phyloP scores from a whole-genome alignment of 352 stramenopile species.

The Phytopythium litorale region DNA sequence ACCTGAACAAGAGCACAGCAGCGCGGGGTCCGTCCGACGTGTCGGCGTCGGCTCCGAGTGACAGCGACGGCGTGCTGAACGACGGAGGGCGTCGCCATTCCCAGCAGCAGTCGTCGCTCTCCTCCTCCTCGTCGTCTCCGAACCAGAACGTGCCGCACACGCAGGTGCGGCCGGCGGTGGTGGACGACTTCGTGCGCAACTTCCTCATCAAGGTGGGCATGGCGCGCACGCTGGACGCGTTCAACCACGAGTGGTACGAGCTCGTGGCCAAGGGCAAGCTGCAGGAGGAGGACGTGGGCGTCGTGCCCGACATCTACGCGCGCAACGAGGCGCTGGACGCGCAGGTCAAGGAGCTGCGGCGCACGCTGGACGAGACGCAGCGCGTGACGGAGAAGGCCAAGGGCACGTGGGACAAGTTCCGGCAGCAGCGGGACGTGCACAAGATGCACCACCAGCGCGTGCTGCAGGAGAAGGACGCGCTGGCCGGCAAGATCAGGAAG shows the following conservation, averaged over 20 bases:
- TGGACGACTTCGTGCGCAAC: slow-evolving; percentile 95
- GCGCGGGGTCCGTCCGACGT: slow-evolving; percentile 16
- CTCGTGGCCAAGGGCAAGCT: slow-evolving; percentile 91
- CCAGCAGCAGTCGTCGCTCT: background rate
- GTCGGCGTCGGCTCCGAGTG: slow-evolving; percentile 5
- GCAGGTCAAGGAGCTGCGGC: slow-evolving; percentile 79
- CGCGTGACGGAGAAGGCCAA: slow-evolving; percentile 89
- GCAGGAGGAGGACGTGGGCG: slow-evolving; percentile 80
- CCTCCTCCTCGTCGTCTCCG: background rate
- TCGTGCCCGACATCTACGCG: slow-evolving; percentile 94
- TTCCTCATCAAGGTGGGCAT: slow-evolving; percentile 95
- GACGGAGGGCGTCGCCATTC: background rate
- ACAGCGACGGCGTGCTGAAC: background rate
- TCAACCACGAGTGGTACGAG: slow-evolving; percentile 97
- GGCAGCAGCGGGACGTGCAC: slow-evolving; percentile 93
- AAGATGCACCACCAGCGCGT: slow-evolving; percentile 96
- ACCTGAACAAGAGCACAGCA: slow-evolving; percentile 61
- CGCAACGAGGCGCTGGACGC: slow-evolving; percentile 91
- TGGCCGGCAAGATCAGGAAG: slow-evolving; percentile 89
- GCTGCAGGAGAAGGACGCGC: slow-evolving; percentile 93
- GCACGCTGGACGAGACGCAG: slow-evolving; percentile 86
- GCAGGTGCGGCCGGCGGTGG: slow-evolving; percentile 79
- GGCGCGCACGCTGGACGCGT: slow-evolving; percentile 87
- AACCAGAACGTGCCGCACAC: slow-evolving; percentile 25
- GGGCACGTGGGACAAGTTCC: slow-evolving; percentile 95